Evolutionary conservation across 2,329 filamentous ascomycete species (phyloP).

Genomic region (Xylariaceae sp.): DNA sequence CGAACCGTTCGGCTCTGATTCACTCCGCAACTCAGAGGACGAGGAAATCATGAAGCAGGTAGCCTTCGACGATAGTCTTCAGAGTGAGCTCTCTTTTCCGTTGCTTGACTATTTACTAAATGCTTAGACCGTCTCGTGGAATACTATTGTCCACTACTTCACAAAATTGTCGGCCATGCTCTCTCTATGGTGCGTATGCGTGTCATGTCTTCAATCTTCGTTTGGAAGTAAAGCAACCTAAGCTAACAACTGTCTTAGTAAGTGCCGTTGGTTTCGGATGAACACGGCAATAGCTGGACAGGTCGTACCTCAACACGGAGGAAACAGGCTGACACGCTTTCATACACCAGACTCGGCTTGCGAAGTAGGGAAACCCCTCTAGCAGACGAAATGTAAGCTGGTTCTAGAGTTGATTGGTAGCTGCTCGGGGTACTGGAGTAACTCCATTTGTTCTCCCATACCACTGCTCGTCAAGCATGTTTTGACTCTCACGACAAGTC

Average conservation of each 20-base stretch:
- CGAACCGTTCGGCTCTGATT: slow-evolving; percentile 60
- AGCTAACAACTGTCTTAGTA: no score
- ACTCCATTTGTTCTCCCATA: no score
- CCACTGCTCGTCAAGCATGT: no score
- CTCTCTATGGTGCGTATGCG: slow-evolving; percentile 33
- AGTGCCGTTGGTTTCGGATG: no score
- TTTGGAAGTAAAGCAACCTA: no score
- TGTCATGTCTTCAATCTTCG: no score
- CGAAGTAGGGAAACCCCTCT: slow-evolving; percentile 55
- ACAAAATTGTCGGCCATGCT: slow-evolving; percentile 43
- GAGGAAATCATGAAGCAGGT: slow-evolving; percentile 65
- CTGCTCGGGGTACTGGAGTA: no score
- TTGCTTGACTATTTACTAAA: not conserved
- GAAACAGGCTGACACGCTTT: no score
- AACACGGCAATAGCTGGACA: no score
- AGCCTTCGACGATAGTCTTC: slow-evolving; percentile 63
- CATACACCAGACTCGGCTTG: slow-evolving; percentile 28
- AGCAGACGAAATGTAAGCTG: slow-evolving; percentile 46
- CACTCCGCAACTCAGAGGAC: slow-evolving; percentile 52
- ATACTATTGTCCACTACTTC: slow-evolving; percentile 52
- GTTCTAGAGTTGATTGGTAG: no score
- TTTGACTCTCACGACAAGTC: no score
- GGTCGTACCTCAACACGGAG: no score
- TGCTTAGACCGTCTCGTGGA: slow-evolving; percentile 54
- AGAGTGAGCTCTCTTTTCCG: slow-evolving; percentile 44